These are phyloP conservation scores for Dryadomyces quercus-mongolicae DNA, from an alignment of 2,329 filamentous ascomycete genomes.

Conservation along the genomic window DNA sequence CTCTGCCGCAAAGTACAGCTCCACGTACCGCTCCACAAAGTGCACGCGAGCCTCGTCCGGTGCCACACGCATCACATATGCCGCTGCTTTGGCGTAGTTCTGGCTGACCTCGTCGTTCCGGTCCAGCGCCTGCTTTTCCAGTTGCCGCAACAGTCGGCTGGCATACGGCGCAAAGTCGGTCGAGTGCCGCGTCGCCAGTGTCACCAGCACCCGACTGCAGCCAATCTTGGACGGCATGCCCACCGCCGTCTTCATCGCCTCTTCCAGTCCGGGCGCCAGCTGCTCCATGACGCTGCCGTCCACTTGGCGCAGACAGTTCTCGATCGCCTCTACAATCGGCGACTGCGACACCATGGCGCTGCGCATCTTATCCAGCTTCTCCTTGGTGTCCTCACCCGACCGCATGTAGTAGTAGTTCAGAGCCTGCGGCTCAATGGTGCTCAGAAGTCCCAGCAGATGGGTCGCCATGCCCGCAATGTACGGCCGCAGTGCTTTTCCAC, in stretches of 20 bases:
- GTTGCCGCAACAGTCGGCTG: constrained; percentile 60
- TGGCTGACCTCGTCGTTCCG: constrained; percentile 88
- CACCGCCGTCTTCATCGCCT: constrained; percentile 72
- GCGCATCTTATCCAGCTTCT: constrained; percentile 81
- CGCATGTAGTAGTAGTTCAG: constrained; percentile 91
- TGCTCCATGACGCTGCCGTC: constrained; percentile 67
- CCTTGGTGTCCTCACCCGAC: constrained; percentile 73
- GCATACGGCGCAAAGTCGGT: constrained; percentile 65
- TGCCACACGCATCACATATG: constrained; percentile 62
- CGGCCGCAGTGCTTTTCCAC: constrained; percentile 62
- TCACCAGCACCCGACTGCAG: constrained; percentile 73
- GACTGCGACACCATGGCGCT: constrained; percentile 72
- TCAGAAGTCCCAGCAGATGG: constrained; percentile 69
- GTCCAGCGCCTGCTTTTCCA: constrained; percentile 76
- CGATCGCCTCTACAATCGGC: constrained; percentile 85
- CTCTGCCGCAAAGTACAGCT: constrained; percentile 71
- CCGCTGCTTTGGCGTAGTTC: constrained; percentile 75
- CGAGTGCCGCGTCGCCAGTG: constrained; percentile 69
- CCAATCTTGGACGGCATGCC: constrained; percentile 92
- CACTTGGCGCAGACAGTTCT: constrained; percentile 73
- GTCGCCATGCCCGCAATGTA: constrained; percentile 76
- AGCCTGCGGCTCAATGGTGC: constrained; percentile 75
- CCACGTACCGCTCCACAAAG: constrained; percentile 43
- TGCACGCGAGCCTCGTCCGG: constrained; percentile 34
- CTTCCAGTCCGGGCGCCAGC: constrained; percentile 60